Base-by-base conservation (phyloP, 1,139 yeast species). In the Yamadazyma diddensiae region DNA sequence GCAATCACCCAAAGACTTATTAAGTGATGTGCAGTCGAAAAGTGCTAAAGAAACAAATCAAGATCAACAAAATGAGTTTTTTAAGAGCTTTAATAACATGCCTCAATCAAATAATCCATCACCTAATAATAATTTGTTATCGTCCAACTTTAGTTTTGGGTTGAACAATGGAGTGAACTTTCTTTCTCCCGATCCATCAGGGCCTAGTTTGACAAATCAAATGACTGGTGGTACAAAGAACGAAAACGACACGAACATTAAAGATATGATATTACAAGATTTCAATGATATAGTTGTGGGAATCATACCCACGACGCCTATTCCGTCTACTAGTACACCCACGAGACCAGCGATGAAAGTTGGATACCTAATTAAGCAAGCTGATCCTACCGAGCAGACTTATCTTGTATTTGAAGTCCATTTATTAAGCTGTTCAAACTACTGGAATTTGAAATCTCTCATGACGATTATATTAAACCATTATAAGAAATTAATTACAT, bases 301-400 rank as follows among this genome's bases (percentile, higher is more conserved):
- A 0, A 52, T 83, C 1, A 62, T 86, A 2, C 77, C 86, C 5
- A 70, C 69, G 21, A 62, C 70, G 8, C 72, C 87, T 0, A 69
- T 80, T 21, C 85, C 88, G 0, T 60, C 84, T 5, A 72, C 82
- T 24, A 81, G 79, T 45, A 80, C 85, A 10, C 83, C 84, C 6
- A 77, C 80, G n/a, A 62, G 88, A 31, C 62, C 81, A 32, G 83
- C 88, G 2, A 73, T 82, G 55, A 77, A 77, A 43, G 75, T 84
- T 2, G 95, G 95, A 0, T 82, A 79, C 37, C 59, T 86, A 26
- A 48, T 83, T 15, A 80, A 75, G 41, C 52, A 50, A 16, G 26
- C 43, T 17, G 26, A 32, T 2, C 29, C 33, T 12, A 7, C 11
- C 14, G 34, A 49, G 42, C 35, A 31, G 5, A 37, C 42, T 26